Percentiles rank a stretch among this genome's conserved stretches.
These are phyloP conservation scores for Pseudozyma pruni DNA, from an alignment of 1,284 basidiomycete species.

Conservation along the genomic window DNA sequence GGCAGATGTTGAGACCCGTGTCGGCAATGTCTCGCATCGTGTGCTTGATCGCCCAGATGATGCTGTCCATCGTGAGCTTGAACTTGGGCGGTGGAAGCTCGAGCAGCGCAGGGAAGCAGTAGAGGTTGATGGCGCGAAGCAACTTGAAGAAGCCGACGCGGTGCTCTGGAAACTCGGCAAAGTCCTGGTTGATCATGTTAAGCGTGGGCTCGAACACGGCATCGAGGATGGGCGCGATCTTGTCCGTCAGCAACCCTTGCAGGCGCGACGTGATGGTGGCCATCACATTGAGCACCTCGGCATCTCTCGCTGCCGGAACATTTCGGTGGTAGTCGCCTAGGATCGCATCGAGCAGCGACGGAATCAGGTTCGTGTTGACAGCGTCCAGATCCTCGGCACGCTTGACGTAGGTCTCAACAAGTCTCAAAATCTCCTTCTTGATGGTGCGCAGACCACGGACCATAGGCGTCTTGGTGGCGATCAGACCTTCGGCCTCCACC, in stretches of 20 bases:
- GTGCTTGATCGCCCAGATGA: constrained; percentile 99
- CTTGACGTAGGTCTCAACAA: constrained; percentile 95
- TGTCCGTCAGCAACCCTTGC: constrained; percentile 77
- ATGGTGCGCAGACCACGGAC: constrained; percentile 93
- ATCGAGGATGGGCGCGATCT: constrained; percentile 95
- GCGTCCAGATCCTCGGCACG: constrained; percentile 95
- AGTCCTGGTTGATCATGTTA: constrained; percentile 99
- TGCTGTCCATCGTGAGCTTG: constrained; percentile 97
- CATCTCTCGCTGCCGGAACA: constrained; percentile 91
- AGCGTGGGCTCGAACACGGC: constrained; percentile 97
- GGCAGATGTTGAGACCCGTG: constrained; percentile 81
- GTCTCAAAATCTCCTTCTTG: constrained; percentile 96
- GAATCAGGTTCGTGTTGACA: constrained; percentile 91
- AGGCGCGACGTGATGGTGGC: constrained; percentile 82
- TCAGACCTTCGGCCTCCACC: constrained; percentile 79
- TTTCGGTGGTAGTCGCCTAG: constrained; percentile 96
- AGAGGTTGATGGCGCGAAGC: constrained; percentile 88
- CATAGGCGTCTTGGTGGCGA: constrained; percentile 98
- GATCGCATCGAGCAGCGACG: constrained; percentile 94
- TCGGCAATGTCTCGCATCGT: constrained; percentile 99
- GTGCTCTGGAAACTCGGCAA: constrained; percentile 97
- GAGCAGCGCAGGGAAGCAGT: constrained; percentile 96
- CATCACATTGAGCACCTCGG: constrained; percentile 98
- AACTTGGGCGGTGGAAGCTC: constrained; percentile 90
- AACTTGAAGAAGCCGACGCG: constrained; percentile 97